phyloP scores from a whole-genome alignment of 2,329 filamentous ascomycete genomes.

The Epichloe baconii region DNA sequence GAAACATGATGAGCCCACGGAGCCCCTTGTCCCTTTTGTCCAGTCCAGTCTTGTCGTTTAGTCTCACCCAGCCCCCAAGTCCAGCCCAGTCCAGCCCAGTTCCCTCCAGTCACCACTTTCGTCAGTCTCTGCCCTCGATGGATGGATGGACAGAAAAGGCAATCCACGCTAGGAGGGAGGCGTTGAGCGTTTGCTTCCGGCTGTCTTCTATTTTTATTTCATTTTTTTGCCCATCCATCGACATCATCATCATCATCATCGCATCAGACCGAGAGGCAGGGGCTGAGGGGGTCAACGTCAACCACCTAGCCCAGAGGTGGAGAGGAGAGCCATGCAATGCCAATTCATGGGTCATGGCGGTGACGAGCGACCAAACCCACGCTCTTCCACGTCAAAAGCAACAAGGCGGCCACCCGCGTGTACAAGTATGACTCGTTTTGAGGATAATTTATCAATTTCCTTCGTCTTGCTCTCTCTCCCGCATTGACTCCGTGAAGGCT shows the following conservation, averaged over 20 bases:
- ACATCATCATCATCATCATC: conserved; percentile 1
- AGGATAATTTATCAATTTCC: too few relatives aligned
- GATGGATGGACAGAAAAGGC: background rate
- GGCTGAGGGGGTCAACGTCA: background rate
- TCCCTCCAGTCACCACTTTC: background rate
- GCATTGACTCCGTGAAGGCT: too few relatives aligned
- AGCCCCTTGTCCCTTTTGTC: too few relatives aligned
- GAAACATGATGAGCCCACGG: too few relatives aligned
- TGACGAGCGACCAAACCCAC: background rate
- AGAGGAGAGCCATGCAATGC: background rate
- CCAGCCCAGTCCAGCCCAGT: background rate
- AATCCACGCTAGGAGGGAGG: background rate
- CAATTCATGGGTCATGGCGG: background rate
- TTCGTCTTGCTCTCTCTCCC: too few relatives aligned
- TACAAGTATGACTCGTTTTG: background rate
- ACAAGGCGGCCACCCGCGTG: background rate
- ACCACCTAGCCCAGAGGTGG: background rate
- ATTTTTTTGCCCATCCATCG: background rate
- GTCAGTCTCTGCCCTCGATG: background rate
- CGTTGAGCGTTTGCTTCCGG: background rate
- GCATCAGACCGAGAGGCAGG: background rate
- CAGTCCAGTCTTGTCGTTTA: background rate
- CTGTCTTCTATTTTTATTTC: background rate
- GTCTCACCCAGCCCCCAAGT: background rate
- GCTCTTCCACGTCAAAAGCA: background rate